Evolutionary conservation across 441 rosid genomes (phyloP), one percentile per base, ranked within the genome.

Genomic region (Hura crepitans): DNA sequence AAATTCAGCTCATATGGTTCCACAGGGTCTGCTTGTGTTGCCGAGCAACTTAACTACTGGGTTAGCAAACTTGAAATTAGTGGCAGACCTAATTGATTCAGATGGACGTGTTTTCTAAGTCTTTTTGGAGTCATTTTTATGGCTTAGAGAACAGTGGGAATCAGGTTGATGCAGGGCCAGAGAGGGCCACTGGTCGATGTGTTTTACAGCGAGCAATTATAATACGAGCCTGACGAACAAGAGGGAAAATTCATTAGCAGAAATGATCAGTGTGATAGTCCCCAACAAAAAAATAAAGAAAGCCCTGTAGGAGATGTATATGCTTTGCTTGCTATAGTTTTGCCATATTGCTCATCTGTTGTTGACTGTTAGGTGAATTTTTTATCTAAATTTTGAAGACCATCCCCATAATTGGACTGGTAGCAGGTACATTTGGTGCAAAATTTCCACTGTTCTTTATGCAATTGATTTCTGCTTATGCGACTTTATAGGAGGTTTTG

Each of bases 1-100:
- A 95, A 95, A 65, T 95, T 95, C 85, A 18, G 83, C 70, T 95
- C 99, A 0, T 95, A 82, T 27, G 99, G 99, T 35, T 95, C 99
- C 2, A 89, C 97, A 0, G 99, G 97, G 2, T 84, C 86, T 39
- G 13, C 11, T 10, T 84, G 92, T 27, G 99, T 95, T 8, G 79
- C 90, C 1, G 72, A 63, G 55, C 97, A 95, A 67, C 82, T 95
- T 11, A 77, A 83, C 55, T 80, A 78, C 75, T 95, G 99, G 99
- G 80, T 81, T 55, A 59, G 74, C 17, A 88, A 85, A 83, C 92
- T 92, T 50, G 80, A 70, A 47, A 81, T 86, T 72, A 62, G 75
- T 53, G 56, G 58, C 25, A 14, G 33, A 72, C 0, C 70, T 45
- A 61, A 56, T 43, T 71, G 43, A 55, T 50, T 9, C 20, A 15